phyloP scores from a whole-genome alignment of 2,329 filamentous ascomycete genomes.

The Magnaporthiopsis incrustans region DNA sequence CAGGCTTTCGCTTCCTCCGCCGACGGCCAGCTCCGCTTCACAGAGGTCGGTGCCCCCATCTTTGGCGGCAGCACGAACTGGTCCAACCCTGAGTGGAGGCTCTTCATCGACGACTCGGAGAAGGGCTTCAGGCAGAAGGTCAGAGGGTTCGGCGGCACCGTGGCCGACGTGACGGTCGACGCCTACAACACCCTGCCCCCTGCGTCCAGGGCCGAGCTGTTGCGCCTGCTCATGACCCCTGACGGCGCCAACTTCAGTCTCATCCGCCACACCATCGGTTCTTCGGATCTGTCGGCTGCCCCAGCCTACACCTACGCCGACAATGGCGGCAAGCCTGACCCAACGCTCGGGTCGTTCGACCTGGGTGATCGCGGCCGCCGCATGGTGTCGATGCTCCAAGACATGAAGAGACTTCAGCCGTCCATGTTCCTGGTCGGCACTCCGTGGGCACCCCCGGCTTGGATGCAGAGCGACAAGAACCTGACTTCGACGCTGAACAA shows the following conservation, averaged over 20 bases:
- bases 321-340: conserved; percentile 22
- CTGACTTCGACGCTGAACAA: conserved; percentile 18
- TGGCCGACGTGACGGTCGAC: conserved; percentile 32
- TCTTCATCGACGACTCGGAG: conserved; percentile 29
- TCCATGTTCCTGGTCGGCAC: conserved; percentile 29
- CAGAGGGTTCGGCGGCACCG: conserved; percentile 32
- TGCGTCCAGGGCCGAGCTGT: conserved; percentile 21
- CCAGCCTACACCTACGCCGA: conserved; percentile 33
- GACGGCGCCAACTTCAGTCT: conserved; percentile 30
- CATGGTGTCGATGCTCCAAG: conserved; percentile 28
- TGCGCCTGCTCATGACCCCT: conserved; percentile 27
- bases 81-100: conserved; percentile 26
- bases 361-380: conserved; percentile 29
- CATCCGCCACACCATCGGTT: conserved; percentile 31
- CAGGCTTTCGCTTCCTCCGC: conserved; percentile 27
- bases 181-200: conserved; percentile 27
- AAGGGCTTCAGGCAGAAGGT: conserved; percentile 30
- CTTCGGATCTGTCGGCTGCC: conserved; percentile 30
- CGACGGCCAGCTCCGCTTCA: conserved; percentile 28
- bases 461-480: conserved; percentile 31
- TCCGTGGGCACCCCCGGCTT: conserved; percentile 31
- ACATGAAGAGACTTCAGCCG: conserved; percentile 26
- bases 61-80: conserved; percentile 23
- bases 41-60: conserved; percentile 24
- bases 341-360: conserved; percentile 21